Evolutionary conservation across 495 filamentous ascomycete genomes (phyloP).

Genomic region (Podospora pseudopauciseta): DNA sequence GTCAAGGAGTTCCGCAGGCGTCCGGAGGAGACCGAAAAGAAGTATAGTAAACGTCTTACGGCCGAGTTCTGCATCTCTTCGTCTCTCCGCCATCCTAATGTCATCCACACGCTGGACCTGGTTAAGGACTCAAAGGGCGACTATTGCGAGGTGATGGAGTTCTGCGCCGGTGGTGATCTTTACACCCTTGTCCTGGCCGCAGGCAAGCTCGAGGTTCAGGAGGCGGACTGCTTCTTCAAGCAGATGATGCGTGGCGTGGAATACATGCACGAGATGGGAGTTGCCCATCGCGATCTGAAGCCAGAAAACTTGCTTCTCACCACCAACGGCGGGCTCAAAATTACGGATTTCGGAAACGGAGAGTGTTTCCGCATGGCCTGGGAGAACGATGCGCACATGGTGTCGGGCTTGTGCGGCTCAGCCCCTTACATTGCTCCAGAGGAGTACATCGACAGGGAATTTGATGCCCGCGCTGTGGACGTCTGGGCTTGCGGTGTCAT

Average conservation of each 20-base stretch:
- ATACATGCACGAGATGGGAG: conserved; percentile 99
- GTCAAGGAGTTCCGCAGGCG: conserved; percentile 97
- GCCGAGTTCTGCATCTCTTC: conserved; percentile 99
- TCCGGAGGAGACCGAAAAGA: conserved; percentile 89
- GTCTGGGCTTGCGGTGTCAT: conserved; percentile 98
- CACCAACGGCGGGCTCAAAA: conserved; percentile 90
- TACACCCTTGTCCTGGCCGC: conserved; percentile 92
- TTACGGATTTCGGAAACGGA: conserved; percentile 98
- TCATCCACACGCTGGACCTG: conserved; percentile 96
- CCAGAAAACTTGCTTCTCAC: conserved; percentile 96
- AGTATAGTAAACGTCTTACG: conserved; percentile 97
- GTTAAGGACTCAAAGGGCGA: conserved; percentile 95
- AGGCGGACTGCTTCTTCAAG: conserved; percentile 99
- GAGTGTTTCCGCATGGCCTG: conserved; percentile 99
- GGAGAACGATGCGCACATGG: conserved; percentile 98
- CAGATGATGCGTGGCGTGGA: conserved; percentile 99
- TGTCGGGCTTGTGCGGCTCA: conserved; percentile 89
- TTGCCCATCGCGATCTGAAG: conserved; percentile 95
- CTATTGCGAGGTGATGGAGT: conserved; percentile 99
- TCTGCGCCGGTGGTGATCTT: conserved; percentile 92
- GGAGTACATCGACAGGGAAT: conserved; percentile 91
- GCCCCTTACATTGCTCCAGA: conserved; percentile 98
- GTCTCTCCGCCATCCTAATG: conserved; percentile 91
- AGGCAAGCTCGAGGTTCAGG: conserved; percentile 85
- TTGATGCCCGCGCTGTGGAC: conserved; percentile 94